Evolutionary conservation across 352 stramenopile species (phyloP), one percentile per base, ranked within the genome.

Genomic region (Thalassiosira hispida): DNA sequence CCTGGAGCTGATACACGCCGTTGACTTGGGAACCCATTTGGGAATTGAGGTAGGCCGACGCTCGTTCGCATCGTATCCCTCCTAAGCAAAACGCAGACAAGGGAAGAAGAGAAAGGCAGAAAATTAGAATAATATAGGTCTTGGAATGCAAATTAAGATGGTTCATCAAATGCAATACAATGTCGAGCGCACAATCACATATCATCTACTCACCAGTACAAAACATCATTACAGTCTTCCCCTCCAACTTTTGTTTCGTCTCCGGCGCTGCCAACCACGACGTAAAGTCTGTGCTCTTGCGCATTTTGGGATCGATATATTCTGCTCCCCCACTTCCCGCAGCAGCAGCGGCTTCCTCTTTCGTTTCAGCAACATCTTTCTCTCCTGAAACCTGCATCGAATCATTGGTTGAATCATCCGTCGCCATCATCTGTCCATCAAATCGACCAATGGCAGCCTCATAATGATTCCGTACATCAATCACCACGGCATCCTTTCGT

Each of bases 401-500:
- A n/a, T n/a, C n/a, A n/a, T n/a, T n/a, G n/a, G n/a, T n/a, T n/a
- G n/a, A 23, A 20, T 33, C 22, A 55, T 55, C 31, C 16, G 23
- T 29, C 27, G 70, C 25, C 61, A 89, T n/a, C n/a, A n/a, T 60
- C 55, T 93, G 90, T 52, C 87, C 87, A 83, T 92, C 82, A 70
- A 96, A 96, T 35, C 91, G 83, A 14, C 93, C 93, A 61, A 96
- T 95, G 14, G 86, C 89, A 5, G 92, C 86, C 83, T 96, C 93
- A 70, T 96, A 96, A 68, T 93, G 87, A 84, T 96, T 96, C 1
- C 93, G 81, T 18, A 96, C 92, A 84, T 96, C 93, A 68, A 96
- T 93, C 0, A 96, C 88, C 9, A 96, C 90, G 8, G 87, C 72
- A 65, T 94, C 79, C 8, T 92, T 65, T 22, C 77, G 70, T 31